Conservation (phyloP, 331 rosid species). For the Acacia pycnantha region DNA sequence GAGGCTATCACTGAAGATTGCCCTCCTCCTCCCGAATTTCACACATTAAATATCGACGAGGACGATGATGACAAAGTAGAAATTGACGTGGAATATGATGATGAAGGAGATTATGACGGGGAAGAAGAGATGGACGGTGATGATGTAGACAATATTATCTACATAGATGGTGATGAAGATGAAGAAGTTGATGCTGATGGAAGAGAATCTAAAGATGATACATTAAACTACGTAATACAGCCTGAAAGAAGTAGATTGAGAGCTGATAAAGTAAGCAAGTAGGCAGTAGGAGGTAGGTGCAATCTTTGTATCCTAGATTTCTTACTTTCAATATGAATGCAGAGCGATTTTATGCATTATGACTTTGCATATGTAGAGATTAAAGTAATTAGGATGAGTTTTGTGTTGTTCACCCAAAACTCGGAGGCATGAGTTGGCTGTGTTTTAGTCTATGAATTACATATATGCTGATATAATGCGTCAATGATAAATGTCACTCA, state of each 20-base stretch:
- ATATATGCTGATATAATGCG: neutral
- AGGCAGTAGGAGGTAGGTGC: neutral
- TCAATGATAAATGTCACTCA: neutral
- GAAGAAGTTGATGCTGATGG: slow-evolving; percentile 27
- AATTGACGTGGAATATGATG: neutral
- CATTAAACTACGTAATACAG: slow-evolving; percentile 17
- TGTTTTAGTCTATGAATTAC: neutral
- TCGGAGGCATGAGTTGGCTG: neutral
- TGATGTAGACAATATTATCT: slow-evolving; percentile 31
- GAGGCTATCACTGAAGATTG: slow-evolving; percentile 84
- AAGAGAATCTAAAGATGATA: slow-evolving; percentile 23
- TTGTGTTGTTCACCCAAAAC: neutral
- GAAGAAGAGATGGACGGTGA: slow-evolving; percentile 18
- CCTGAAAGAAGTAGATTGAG: slow-evolving; percentile 26
- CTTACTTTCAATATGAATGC: slow-evolving; percentile 10
- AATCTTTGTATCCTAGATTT: neutral
- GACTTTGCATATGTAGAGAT: slow-evolving; percentile 13
- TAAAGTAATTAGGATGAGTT: slow-evolving; percentile 1
- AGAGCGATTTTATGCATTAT: slow-evolving; percentile 17
- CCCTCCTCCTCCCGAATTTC: slow-evolving; percentile 87
- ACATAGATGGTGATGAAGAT: slow-evolving; percentile 17
- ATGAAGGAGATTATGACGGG: slow-evolving; percentile 19
- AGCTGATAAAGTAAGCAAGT: slow-evolving; percentile 32
- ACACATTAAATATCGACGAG: slow-evolving; percentile 47
- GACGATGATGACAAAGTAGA: slow-evolving; percentile 30